Percentiles rank a stretch among this genome's conserved stretches.
These are phyloP conservation scores for Sedum album DNA, from an alignment of 164 flowering plant genomes.

Conservation along the genomic window DNA sequence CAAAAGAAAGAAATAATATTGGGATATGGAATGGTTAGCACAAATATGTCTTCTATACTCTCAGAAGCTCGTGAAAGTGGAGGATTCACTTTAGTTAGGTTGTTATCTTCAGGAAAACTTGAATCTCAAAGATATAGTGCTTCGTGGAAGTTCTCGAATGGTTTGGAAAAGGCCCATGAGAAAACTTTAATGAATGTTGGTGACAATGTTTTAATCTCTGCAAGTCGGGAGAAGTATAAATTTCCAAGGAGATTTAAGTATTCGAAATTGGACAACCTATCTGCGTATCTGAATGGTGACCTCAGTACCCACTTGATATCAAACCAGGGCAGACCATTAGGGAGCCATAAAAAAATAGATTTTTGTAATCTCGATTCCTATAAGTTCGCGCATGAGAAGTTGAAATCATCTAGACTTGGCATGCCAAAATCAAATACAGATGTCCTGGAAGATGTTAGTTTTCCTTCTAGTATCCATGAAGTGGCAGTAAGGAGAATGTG, in stretches of 20 bases:
- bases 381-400: slow-evolving; percentile 27
- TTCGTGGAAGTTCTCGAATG: slow-evolving; percentile 29
- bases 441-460: slow-evolving; percentile 26
- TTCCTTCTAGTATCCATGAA: slow-evolving; percentile 60
- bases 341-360: slow-evolving; percentile 10
- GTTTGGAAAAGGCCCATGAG: slow-evolving; percentile 16
- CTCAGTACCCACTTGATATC: slow-evolving; percentile 23
- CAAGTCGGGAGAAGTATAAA: slow-evolving; percentile 30
- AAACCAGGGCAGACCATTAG: slow-evolving; percentile 15
- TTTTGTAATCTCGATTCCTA: slow-evolving; percentile 20
- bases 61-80: slow-evolving; percentile 25
- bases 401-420: slow-evolving; percentile 35
- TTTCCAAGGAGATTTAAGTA: slow-evolving; percentile 30
- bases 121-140: slow-evolving; percentile 58
- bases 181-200: slow-evolving; percentile 14
- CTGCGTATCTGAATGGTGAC: slow-evolving; percentile 29
- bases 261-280: slow-evolving; percentile 35
- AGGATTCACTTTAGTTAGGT: slow-evolving; percentile 58
- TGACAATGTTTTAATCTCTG: slow-evolving; percentile 20
- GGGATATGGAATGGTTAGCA: slow-evolving; percentile 56
- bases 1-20: slow-evolving; percentile 42
- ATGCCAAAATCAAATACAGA: slow-evolving; percentile 22
- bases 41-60: slow-evolving; percentile 19
- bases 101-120: slow-evolving; percentile 67
- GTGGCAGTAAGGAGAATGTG: slow-evolving; percentile 45